A percentile compares a stretch with the other conserved stretches of the same genome.
Evolutionary conservation across 352 stramenopile species (phyloP).

Genomic region (Sclerospora graminicola): DNA sequence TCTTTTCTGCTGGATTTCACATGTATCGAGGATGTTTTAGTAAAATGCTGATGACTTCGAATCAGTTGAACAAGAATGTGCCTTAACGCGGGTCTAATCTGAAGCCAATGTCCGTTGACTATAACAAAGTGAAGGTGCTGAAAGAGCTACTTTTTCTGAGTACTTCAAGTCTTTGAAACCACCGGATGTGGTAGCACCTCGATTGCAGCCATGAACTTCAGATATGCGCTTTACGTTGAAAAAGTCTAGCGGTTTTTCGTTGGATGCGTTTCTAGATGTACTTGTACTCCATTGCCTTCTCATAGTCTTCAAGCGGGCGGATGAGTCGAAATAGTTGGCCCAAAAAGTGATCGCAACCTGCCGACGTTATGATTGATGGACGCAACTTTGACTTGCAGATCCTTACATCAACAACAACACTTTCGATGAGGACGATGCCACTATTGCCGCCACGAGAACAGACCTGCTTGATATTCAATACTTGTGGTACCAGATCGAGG

Average conservation of each 20-base stretch:
- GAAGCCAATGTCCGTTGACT: conserved; percentile 77
- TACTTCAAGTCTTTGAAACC: conserved; percentile 78
- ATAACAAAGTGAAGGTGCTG: conserved; percentile 48
- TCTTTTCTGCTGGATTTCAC: conserved; percentile 90
- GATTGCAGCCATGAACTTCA: conserved; percentile 45
- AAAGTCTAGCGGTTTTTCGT: too few relatives aligned
- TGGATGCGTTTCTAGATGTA: too few relatives aligned
- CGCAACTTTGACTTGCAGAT: conserved; percentile 94
- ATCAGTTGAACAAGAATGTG: conserved; percentile 85
- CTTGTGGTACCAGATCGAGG: conserved; percentile 97
- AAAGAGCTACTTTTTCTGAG: conserved; percentile 62
- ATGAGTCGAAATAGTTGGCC: too few relatives aligned
- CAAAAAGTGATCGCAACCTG: conserved; percentile 90
- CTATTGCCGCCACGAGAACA: conserved; percentile 91
- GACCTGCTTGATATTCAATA: conserved; percentile 98
- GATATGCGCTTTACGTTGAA: too few relatives aligned
- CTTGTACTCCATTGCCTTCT: too few relatives aligned
- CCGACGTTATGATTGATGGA: conserved; percentile 86
- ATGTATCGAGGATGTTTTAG: conserved; percentile 63
- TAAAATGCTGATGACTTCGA: conserved; percentile 38
- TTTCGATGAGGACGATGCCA: conserved; percentile 87
- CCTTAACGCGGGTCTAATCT: conserved; percentile 90
- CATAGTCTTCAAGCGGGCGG: too few relatives aligned
- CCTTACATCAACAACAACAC: conserved; percentile 99
- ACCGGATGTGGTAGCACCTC: conserved; percentile 27